These are phyloP conservation scores for Chrysosporium queenslandicum DNA, from an alignment of 2,329 filamentous ascomycete genomes.

Conservation along the genomic window DNA sequence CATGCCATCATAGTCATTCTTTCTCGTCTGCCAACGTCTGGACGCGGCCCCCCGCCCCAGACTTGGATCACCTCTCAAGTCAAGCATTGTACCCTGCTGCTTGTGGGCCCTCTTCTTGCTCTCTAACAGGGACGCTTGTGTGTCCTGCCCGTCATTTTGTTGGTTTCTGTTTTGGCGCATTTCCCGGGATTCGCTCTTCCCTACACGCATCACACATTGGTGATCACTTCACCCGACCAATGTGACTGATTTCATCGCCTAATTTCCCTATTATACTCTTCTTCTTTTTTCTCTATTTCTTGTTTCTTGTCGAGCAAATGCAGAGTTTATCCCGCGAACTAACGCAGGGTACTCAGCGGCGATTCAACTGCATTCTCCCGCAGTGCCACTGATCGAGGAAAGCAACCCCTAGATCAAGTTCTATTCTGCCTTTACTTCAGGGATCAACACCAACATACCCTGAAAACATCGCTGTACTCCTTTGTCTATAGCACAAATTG, in stretches of 20 bases:
- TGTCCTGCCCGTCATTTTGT: not conserved
- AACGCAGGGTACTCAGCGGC: constrained; percentile 7
- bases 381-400: constrained; percentile 7
- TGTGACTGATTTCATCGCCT: constrained; percentile 10
- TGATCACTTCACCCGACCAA: constrained; percentile 5
- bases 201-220: constrained; percentile 9
- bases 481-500: not conserved
- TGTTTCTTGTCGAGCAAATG: not conserved
- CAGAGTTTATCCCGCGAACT: constrained; percentile 10
- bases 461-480: constrained; percentile 4
- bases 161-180: constrained; percentile 1
- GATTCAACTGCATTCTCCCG: constrained; percentile 5
- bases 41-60: not conserved
- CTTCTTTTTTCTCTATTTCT: too few relatives aligned
- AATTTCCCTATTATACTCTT: not conserved
- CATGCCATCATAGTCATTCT: too few relatives aligned
- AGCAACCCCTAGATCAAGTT: not conserved
- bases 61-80: not conserved
- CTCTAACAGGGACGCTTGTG: constrained; percentile 2
- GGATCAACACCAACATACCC: constrained; percentile 11
- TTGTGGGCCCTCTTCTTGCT: not conserved
- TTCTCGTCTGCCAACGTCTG: too few relatives aligned
- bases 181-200: constrained; percentile 5
- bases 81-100: constrained; percentile 4
- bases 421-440: not conserved